Base-by-base conservation (phyloP, 345 rosid species). In the Hypericum androsaemum region DNA sequence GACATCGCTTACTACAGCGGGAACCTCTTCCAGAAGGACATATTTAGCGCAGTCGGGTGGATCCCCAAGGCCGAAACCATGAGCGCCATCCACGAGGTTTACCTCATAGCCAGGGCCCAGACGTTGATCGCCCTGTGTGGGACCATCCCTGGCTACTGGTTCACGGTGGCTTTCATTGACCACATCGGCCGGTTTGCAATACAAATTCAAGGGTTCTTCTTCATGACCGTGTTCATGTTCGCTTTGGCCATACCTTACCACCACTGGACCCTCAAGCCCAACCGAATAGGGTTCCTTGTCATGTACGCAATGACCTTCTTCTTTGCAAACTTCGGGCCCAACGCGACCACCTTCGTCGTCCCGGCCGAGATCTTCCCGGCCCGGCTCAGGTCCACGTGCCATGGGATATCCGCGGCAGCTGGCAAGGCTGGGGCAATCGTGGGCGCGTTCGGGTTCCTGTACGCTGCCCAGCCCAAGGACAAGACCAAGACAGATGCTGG, bases 391-490 rank as follows among this genome's bases (percentile, higher is more conserved):
- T 46, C 50, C 28, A 46, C 50, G 8, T 46, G 50, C 22, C 50
- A 46, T 7, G 50, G 50, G 28, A 46, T 46, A 12, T 46, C 50
- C 9, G 50, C 50, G 28, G 50, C 50, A 11, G 50, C 50, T 5
- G 50, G 50, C 28, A 46, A 46, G 50, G 50, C 50, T 1, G 50
- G 50, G 28, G 50, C 50, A 10, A 46, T 46, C 28, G 50, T 46
- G 50, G 50, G 50, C 9, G 50, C 50, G 28, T 46, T 46, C 28
- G 50, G 50, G 50, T 46, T 46, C 50, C 9, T 46, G 50, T 46
- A 46, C 50, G 50, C 50, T 6, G 50, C 50, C 8, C 50, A 46
- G 50, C 22, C 50, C 5, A 46, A 17, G 28, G 50, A 46, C 8
- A 17, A 17, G 50, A 10, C 12, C 28, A 46, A 46, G 50, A 46